Conservation (phyloP, 805 yeast species). For the Schizosaccharomyces osmophilus region DNA sequence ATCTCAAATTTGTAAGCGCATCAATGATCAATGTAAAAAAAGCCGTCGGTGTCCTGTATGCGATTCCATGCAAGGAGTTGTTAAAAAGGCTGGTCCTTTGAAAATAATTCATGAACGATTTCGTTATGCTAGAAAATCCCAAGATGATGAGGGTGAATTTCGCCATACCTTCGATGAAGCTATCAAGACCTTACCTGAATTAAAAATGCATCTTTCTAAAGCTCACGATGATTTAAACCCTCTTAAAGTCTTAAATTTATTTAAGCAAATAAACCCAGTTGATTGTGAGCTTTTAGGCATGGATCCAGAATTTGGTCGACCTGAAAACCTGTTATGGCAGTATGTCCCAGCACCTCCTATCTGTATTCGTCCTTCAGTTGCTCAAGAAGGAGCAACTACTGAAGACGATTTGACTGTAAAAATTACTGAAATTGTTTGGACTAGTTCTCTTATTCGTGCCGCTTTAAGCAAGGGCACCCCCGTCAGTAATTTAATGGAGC, state of each 20-base stretch:
- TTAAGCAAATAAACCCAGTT: constrained; percentile 59
- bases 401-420: constrained; percentile 95
- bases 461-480: constrained; percentile 90
- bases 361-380: constrained; percentile 92
- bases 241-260: constrained; percentile 59
- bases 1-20: constrained; percentile 63
- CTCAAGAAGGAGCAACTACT: constrained; percentile 76
- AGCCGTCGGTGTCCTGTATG: constrained; percentile 78
- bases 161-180: constrained; percentile 66
- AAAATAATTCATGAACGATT: constrained; percentile 89
- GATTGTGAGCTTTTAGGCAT: constrained; percentile 88
- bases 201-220: constrained; percentile 64
- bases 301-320: constrained; percentile 71
- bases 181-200: constrained; percentile 53
- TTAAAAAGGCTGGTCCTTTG: constrained; percentile 86
- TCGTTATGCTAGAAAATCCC: constrained; percentile 82
- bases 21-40: constrained; percentile 81
- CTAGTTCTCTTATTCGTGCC: constrained; percentile 77
- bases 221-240: constrained; percentile 90
- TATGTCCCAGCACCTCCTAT: constrained; percentile 97
- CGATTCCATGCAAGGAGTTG: constrained; percentile 83
- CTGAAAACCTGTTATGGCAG: constrained; percentile 91
- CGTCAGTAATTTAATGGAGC: constrained; percentile 84
- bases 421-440: constrained; percentile 88
- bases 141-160: constrained; percentile 67